A percentile compares a stretch with the other conserved stretches of the same genome.
Conservation (phyloP, 805 yeast genomes). For the Candida wancherniae region DNA sequence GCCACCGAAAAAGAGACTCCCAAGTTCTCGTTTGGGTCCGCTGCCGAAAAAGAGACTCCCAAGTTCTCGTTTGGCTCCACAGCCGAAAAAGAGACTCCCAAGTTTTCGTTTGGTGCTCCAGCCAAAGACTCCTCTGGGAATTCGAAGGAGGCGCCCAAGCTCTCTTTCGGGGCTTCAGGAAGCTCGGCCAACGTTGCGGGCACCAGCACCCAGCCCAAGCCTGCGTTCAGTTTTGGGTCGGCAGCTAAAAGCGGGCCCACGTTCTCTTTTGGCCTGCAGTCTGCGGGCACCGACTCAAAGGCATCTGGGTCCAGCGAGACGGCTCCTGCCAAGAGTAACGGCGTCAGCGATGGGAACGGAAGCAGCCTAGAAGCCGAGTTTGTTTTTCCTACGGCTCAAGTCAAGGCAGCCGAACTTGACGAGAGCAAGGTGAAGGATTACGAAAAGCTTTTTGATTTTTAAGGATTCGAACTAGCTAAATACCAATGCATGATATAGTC, state of each 20-base stretch:
- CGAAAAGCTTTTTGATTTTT: conserved; percentile 26
- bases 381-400: conserved; percentile 23
- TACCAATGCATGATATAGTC: too few relatives aligned
- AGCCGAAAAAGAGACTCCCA: too few relatives aligned
- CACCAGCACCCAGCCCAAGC: not conserved
- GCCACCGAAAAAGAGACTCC: not conserved
- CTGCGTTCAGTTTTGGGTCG: conserved; percentile 1
- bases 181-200: too few relatives aligned
- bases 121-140: too few relatives aligned
- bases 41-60: not conserved
- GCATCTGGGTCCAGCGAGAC: conserved; percentile 1
- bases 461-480: not conserved
- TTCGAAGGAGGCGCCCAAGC: too few relatives aligned
- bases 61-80: conserved; percentile 2
- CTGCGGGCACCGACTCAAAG: conserved; percentile 1
- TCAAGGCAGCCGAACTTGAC: conserved; percentile 19
- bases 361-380: conserved; percentile 7
- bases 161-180: too few relatives aligned
- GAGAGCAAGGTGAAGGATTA: conserved; percentile 23
- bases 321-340: not conserved
- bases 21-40: not conserved
- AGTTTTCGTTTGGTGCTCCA: too few relatives aligned
- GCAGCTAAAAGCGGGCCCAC: not conserved
- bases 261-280: conserved; percentile 1
- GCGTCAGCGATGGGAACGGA: conserved; percentile 1